These are phyloP conservation scores for Arthrobotrys iridis DNA, from an alignment of 2,329 filamentous ascomycete genomes.

Conservation along the genomic window DNA sequence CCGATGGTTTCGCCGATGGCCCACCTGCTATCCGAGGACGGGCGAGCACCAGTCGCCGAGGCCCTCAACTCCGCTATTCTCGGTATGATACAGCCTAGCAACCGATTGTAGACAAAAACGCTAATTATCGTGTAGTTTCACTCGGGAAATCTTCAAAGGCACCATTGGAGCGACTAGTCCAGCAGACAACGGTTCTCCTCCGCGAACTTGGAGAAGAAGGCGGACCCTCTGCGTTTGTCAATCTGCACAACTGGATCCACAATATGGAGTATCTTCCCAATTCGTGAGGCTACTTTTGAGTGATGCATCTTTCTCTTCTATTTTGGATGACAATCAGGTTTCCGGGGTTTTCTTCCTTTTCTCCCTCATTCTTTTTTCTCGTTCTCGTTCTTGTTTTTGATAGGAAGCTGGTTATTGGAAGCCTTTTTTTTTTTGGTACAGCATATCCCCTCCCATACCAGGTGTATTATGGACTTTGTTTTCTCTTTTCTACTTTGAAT, in stretches of 20 bases:
- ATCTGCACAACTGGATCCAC: conserved; percentile 66
- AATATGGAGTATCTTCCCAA: conserved; percentile 39
- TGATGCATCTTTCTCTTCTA: conserved; percentile 7
- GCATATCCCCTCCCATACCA: conserved; percentile 43
- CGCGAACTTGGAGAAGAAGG: conserved; percentile 82
- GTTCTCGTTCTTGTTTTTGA: conserved; percentile 29
- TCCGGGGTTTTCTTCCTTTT: not conserved
- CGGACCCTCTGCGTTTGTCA: conserved; percentile 83
- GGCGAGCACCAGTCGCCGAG: conserved; percentile 82
- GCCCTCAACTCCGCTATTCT: conserved; percentile 93
- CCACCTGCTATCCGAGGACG: conserved; percentile 78
- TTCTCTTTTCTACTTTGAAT: not conserved
- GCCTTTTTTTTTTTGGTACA: conserved; percentile 29
- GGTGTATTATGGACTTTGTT: conserved; percentile 40
- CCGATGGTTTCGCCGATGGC: conserved; percentile 79
- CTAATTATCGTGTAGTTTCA: conserved; percentile 70
- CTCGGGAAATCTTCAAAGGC: conserved; percentile 89
- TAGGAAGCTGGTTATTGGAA: conserved; percentile 4
- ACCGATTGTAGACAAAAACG: not conserved
- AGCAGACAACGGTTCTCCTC: conserved; percentile 86
- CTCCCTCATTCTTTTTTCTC: conserved; percentile 9
- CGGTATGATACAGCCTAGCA: conserved; percentile 66
- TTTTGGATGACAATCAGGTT: not conserved
- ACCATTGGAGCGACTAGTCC: conserved; percentile 83
- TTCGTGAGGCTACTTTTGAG: conserved; percentile 33